Percentiles rank a stretch among this genome's conserved stretches.
phyloP scores from a whole-genome alignment of 495 filamentous ascomycete species.

The Neurospora tetraspora region DNA sequence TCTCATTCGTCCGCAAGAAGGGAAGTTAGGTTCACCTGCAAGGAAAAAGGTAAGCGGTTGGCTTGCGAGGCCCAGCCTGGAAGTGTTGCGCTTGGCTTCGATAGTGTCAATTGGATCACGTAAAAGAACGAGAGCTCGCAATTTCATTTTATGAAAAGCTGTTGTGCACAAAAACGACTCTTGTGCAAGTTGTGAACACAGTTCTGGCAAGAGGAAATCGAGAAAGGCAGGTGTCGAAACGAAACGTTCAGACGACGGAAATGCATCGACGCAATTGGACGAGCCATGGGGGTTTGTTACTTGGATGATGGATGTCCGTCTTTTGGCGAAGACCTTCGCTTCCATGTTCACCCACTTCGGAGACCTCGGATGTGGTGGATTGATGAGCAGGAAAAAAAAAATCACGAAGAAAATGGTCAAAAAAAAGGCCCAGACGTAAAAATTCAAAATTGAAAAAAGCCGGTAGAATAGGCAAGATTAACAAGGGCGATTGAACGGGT shows the following conservation, averaged over 20 bases:
- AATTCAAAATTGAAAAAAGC: not conserved
- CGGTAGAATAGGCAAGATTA: slow-evolving; percentile 8
- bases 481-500: not conserved
- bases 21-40: not conserved
- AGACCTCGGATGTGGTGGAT: not conserved
- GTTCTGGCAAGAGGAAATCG: not conserved
- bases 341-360: not conserved
- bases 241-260: not conserved
- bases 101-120: not conserved
- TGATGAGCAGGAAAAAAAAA: not conserved
- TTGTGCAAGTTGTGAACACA: not conserved
- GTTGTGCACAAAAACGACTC: not conserved
- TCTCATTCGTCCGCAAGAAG: not conserved
- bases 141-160: not conserved
- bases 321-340: not conserved
- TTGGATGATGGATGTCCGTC: not conserved
- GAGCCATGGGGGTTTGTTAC: not conserved
- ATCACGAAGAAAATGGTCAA: not conserved
- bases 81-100: not conserved
- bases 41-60: not conserved
- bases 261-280: not conserved
- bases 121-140: not conserved
- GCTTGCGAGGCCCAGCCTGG: not conserved
- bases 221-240: not conserved
- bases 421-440: not conserved